These are phyloP conservation scores for Pestalotiopsis sp. DNA, from an alignment of 2,329 filamentous ascomycete genomes.

Conservation along the genomic window DNA sequence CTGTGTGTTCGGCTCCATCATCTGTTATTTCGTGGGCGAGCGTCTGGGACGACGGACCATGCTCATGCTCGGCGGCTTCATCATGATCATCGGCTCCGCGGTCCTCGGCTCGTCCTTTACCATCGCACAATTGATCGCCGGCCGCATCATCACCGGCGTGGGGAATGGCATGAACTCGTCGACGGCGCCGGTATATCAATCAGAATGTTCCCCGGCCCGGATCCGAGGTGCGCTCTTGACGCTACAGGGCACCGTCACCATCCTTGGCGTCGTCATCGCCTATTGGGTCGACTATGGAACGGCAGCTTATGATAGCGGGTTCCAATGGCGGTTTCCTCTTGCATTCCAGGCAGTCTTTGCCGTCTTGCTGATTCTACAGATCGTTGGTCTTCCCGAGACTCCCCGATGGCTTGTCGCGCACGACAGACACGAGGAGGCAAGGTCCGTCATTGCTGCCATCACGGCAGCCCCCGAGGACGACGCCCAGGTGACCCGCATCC, in stretches of 20 bases:
- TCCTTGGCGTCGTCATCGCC: slow-evolving; percentile 48
- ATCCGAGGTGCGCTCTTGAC: slow-evolving; percentile 53
- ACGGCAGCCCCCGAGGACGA: slow-evolving; percentile 20
- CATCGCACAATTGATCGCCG: slow-evolving; percentile 45
- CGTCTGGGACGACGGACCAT: slow-evolving; percentile 42
- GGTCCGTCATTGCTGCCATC: slow-evolving; percentile 20
- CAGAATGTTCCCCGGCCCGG: slow-evolving; percentile 35
- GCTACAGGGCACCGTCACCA: slow-evolving; percentile 48
- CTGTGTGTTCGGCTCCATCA: slow-evolving; percentile 31
- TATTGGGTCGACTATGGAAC: slow-evolving; percentile 32
- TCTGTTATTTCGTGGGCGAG: slow-evolving; percentile 39
- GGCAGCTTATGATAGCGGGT: background rate
- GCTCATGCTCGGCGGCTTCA: slow-evolving; percentile 41
- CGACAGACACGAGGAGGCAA: slow-evolving; percentile 33
- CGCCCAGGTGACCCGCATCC: slow-evolving; percentile 15
- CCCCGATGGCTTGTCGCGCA: slow-evolving; percentile 37
- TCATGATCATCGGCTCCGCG: slow-evolving; percentile 46
- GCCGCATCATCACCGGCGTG: slow-evolving; percentile 47
- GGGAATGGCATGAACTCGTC: slow-evolving; percentile 41
- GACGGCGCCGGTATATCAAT: slow-evolving; percentile 41
- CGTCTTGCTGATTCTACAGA: slow-evolving; percentile 36
- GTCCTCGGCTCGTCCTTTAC: slow-evolving; percentile 41
- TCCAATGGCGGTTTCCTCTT: slow-evolving; percentile 10
- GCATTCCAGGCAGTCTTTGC: slow-evolving; percentile 33
- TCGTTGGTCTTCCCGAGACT: slow-evolving; percentile 39